Conservation (phyloP, 2,329 filamentous ascomycete genomes). For the Hirsutella rhossiliensis region DNA sequence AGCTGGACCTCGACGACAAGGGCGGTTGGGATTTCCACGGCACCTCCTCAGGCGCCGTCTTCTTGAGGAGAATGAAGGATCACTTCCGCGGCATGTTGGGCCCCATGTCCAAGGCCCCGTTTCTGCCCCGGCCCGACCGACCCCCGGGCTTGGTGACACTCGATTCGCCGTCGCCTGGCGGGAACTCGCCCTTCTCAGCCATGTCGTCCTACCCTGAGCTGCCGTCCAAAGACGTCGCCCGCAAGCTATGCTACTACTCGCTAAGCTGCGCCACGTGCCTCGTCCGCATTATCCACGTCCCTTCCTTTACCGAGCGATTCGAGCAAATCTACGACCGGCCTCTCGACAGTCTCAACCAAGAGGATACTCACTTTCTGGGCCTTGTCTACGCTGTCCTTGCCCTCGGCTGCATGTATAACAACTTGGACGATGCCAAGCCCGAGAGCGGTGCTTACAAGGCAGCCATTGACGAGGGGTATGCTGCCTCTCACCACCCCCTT, state of each 20-base stretch:
- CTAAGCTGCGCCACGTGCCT: conserved; percentile 46
- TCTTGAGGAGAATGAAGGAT: conserved; percentile 75
- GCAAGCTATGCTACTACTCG: conserved; percentile 40
- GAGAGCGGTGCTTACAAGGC: conserved; percentile 34
- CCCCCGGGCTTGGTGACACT: conserved; percentile 42
- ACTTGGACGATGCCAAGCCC: conserved; percentile 40
- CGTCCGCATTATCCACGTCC: conserved; percentile 64
- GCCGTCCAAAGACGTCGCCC: conserved; percentile 49
- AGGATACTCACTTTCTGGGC: conserved; percentile 58
- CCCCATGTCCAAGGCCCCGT: conserved; percentile 46
- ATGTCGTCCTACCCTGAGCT: conserved; percentile 50
- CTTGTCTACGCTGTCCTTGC: conserved; percentile 60
- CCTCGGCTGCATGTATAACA: conserved; percentile 60
- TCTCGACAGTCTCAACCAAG: conserved; percentile 46
- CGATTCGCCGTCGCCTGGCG: conserved; percentile 56
- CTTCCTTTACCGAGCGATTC: conserved; percentile 66
- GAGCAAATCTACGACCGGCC: conserved; percentile 66
- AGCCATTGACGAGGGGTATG: conserved; percentile 45
- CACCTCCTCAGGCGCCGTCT: conserved; percentile 82
- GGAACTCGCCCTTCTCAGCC: conserved; percentile 49
- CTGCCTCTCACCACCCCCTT: not conserved
- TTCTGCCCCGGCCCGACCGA: conserved; percentile 39
- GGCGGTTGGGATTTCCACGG: conserved; percentile 95
- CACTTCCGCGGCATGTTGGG: conserved; percentile 72
- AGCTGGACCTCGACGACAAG: conserved; percentile 80